Evolutionary conservation across 352 stramenopile genomes (phyloP).

Genomic region (Elongisporangium undulatum): DNA sequence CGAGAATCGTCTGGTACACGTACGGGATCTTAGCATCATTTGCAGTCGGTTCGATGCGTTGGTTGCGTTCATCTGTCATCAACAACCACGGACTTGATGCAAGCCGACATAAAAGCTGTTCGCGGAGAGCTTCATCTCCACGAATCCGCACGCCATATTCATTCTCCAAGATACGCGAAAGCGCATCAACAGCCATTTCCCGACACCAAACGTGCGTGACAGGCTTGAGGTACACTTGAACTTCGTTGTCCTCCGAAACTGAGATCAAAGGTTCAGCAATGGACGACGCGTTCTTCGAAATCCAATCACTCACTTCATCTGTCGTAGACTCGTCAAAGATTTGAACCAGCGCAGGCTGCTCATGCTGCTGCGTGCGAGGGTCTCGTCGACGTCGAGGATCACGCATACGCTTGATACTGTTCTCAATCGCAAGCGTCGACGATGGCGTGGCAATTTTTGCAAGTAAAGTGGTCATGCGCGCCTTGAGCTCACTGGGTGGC

Average conservation of each 20-base stretch:
- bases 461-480: constrained; percentile 53
- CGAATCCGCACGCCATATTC: constrained; percentile 67
- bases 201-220: constrained; percentile 54
- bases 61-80: constrained; percentile 38
- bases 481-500: constrained; percentile 68
- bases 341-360: constrained; percentile 46
- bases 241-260: constrained; percentile 65
- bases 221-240: constrained; percentile 73
- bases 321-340: constrained; percentile 65
- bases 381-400: constrained; percentile 54
- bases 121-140: constrained; percentile 54
- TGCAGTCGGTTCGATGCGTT: constrained; percentile 8
- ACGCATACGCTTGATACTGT: constrained; percentile 59
- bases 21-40: constrained; percentile 32
- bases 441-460: constrained; percentile 68
- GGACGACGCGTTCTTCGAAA: constrained; percentile 76
- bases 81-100: constrained; percentile 61
- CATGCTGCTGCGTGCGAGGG: constrained; percentile 28
- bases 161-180: constrained; percentile 70
- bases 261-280: constrained; percentile 77
- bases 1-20: constrained; percentile 64
- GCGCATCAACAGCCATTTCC: constrained; percentile 65
- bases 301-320: constrained; percentile 71
- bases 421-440: constrained; percentile 67
- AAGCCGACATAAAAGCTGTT: constrained; percentile 64